phyloP scores from a whole-genome alignment of 2,329 filamentous ascomycete genomes.

The Sporothrix inflata region DNA sequence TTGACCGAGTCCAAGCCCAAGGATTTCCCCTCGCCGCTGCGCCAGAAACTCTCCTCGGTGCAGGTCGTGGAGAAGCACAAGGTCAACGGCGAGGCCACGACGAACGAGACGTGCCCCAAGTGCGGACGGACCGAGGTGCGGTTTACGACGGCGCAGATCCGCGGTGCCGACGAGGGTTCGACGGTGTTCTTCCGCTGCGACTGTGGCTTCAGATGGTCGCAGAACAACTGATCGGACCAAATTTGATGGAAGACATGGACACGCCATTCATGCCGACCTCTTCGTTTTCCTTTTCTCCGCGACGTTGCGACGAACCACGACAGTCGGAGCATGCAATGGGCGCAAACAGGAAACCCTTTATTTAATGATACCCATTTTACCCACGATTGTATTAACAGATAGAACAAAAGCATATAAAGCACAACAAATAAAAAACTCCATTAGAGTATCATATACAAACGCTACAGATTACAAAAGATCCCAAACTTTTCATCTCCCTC shows the following conservation, averaged over 20 bases:
- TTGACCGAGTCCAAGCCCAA: conserved; percentile 83
- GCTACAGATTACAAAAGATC: conserved; percentile 7
- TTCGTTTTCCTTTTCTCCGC: neutral
- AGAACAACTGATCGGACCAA: conserved; percentile 57
- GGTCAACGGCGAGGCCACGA: conserved; percentile 71
- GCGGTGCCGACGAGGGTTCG: conserved; percentile 91
- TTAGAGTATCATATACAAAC: conserved; percentile 4
- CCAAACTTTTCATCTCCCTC: conserved; percentile 14
- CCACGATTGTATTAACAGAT: conserved; percentile 19
- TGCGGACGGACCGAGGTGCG: conserved; percentile 83
- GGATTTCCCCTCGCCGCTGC: conserved; percentile 87
- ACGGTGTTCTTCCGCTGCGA: conserved; percentile 90
- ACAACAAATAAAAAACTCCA: conserved; percentile 10
- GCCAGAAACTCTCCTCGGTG: conserved; percentile 84
- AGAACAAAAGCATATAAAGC: neutral
- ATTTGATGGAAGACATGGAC: no score
- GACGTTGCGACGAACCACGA: no score
- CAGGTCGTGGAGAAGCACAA: conserved; percentile 80
- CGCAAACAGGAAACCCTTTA: neutral
- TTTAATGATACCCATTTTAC: conserved; percentile 29
- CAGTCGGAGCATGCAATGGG: no score
- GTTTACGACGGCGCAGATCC: conserved; percentile 82
- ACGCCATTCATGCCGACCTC: neutral
- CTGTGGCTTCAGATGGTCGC: conserved; percentile 73
- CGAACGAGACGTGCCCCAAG: conserved; percentile 72